These are phyloP conservation scores for Acanthamoeba sp. DNA, from an alignment of 208 protist genomes.

Conservation along the genomic window DNA sequence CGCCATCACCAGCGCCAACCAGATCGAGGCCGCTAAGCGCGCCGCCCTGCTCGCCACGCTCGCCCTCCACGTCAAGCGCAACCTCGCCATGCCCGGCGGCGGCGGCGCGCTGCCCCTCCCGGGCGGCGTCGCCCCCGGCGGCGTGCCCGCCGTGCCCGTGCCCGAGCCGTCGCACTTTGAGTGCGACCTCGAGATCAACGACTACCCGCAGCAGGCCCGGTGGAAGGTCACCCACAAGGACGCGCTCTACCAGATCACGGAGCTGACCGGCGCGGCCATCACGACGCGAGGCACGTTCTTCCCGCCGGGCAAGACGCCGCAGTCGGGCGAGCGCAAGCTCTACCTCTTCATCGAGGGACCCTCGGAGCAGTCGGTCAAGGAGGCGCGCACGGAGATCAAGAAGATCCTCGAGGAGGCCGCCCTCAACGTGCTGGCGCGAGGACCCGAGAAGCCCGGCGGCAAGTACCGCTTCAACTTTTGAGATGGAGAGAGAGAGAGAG, in stretches of 20 bases:
- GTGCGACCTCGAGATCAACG: slow-evolving; percentile 95
- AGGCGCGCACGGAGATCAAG: slow-evolving; percentile 78
- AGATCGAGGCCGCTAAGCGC: slow-evolving; percentile 53
- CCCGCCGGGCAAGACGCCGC: slow-evolving; percentile 84
- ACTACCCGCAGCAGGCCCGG: slow-evolving; percentile 93
- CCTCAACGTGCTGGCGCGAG: neutral
- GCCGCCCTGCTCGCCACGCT: slow-evolving; percentile 54
- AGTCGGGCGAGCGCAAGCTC: slow-evolving; percentile 92
- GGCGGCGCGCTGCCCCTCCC: neutral
- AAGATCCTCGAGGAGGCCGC: slow-evolving; percentile 66
- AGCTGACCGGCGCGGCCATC: slow-evolving; percentile 89
- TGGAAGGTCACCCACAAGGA: slow-evolving; percentile 92
- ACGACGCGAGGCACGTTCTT: slow-evolving; percentile 91
- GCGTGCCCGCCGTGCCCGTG: neutral
- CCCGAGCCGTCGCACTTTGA: slow-evolving; percentile 80
- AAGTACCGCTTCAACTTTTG: slow-evolving; percentile 72
- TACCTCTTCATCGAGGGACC: slow-evolving; percentile 93
- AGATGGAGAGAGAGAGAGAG: no score
- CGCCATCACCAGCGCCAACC: slow-evolving; percentile 35
- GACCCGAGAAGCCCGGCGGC: slow-evolving; percentile 31
- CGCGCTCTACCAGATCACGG: slow-evolving; percentile 85
- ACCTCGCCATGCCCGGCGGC: slow-evolving; percentile 16
- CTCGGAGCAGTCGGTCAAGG: slow-evolving; percentile 80
- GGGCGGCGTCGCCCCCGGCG: neutral
- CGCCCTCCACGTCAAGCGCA: slow-evolving; percentile 22